Evolutionary conservation across 768 basidiomycete species (phyloP).

Genomic region (Boletus rubescentipes): DNA sequence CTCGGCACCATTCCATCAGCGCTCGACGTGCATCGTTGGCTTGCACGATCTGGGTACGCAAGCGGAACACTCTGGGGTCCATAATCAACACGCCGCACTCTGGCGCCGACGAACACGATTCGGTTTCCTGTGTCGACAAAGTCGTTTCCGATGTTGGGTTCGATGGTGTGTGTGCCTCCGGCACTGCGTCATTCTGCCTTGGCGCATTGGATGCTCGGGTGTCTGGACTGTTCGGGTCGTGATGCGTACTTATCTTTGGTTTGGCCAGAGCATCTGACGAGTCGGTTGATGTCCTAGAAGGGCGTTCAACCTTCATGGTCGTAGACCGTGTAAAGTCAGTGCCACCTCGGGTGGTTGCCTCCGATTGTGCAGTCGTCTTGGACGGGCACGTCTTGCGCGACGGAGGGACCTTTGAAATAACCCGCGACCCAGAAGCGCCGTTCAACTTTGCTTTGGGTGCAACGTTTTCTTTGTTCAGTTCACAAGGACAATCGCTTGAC

Average conservation of each 20-base stretch:
- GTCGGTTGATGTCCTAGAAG: not conserved
- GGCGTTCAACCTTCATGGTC: not conserved
- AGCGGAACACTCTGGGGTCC: constrained; percentile 10
- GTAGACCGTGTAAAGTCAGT: not conserved
- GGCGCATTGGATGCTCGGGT: not conserved
- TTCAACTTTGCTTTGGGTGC: not conserved
- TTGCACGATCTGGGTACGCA: constrained; percentile 8
- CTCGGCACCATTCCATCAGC: constrained; percentile 14
- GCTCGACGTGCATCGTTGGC: not conserved
- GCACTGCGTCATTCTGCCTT: not conserved
- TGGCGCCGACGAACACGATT: not conserved
- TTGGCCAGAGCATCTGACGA: not conserved
- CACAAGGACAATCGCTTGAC: constrained; percentile 14
- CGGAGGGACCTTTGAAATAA: not conserved
- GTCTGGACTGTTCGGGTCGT: not conserved
- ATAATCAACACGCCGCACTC: not conserved
- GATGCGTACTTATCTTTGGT: not conserved
- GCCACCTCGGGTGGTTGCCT: not conserved
- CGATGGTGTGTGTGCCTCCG: not conserved
- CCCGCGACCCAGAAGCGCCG: not conserved
- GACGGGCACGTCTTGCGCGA: not conserved
- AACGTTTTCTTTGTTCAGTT: not conserved
- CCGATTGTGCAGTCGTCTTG: not conserved
- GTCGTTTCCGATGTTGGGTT: not conserved
- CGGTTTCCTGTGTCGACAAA: not conserved